Evolutionary conservation across 2,329 filamentous ascomycete species (phyloP), one percentile per base, ranked within the genome.

Genomic region (Fusarium sp.): DNA sequence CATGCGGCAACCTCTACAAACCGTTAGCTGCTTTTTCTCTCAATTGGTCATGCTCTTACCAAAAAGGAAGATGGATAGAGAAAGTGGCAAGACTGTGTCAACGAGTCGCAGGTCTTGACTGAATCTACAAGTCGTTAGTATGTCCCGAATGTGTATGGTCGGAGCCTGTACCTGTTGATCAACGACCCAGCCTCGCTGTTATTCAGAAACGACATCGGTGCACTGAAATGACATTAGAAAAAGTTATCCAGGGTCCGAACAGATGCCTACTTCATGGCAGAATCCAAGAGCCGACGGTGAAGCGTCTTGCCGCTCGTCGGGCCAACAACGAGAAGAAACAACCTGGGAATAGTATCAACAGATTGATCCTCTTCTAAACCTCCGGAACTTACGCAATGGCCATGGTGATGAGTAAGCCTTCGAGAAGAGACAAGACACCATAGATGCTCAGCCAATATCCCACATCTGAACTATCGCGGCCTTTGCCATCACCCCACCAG

Each of bases 81-180:
- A 66, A 9, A 80, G 48, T 0, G 84, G 84, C 6, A 86, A 80
- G 32, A 83, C 78, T 4, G 82, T 79, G 60, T 85, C 84, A 6
- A 86, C 79, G 3, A 86, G 77, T 0, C 82, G 81, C 73, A 86
- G 80, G 64, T 86, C 84, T 66, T 86, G 84, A 10, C 83, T 85
- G 71, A 86, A 86, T 27, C 83, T 81, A 20, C 14, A 3, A 34
- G 30, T 6, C 14, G 54, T 77, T 7, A 77, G 75, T 18, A 30
- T 6, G 32, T 14, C 32, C 13, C 13, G 32, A 34, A 11, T 34
- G 13, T 13, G 5, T 34, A 34, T 34, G 32, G 32, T 3, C 11
- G 13, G 6, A n/a, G 9, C 1, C 18, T 25, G 6, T 71, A 78
- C 79, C 79, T 71, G 37, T 81, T 81, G 61, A 81, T 71, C 11